These are phyloP conservation scores for Bacterosira constricta DNA, from an alignment of 108 stramenopile genomes.

Conservation along the genomic window DNA sequence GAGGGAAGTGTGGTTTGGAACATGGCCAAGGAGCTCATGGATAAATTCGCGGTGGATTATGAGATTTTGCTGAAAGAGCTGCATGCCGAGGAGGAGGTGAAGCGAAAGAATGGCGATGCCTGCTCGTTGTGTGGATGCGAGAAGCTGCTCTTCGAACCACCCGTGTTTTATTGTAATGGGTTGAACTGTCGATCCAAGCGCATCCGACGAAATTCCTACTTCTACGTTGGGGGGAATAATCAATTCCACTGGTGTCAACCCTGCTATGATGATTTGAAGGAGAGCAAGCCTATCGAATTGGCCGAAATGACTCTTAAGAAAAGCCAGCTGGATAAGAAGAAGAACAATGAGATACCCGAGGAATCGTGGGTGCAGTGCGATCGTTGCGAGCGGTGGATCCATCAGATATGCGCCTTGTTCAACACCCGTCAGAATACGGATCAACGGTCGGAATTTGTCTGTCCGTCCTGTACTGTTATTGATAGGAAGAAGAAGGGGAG, in stretches of 20 bases:
- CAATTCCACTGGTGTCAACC: slow-evolving; percentile 96
- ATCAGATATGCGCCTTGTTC: slow-evolving; percentile 99
- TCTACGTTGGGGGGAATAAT: slow-evolving; percentile 93
- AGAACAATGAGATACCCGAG: slow-evolving; percentile 93
- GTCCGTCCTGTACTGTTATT: slow-evolving; percentile 85
- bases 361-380: slow-evolving; percentile 98
- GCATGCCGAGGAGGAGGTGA: slow-evolving; percentile 85
- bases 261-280: slow-evolving; percentile 93
- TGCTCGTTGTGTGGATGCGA: slow-evolving; percentile 94
- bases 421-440: slow-evolving; percentile 96
- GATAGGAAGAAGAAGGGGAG: slow-evolving; percentile 78
- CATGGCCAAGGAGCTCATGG: slow-evolving; percentile 89
- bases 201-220: slow-evolving; percentile 94
- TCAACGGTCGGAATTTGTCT: slow-evolving; percentile 86
- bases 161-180: slow-evolving; percentile 98
- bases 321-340: slow-evolving; percentile 92
- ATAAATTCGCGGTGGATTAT: slow-evolving; percentile 77
- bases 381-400: slow-evolving; percentile 95
- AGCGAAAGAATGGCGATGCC: slow-evolving; percentile 93
- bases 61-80: slow-evolving; percentile 71
- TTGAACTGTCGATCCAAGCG: slow-evolving; percentile 90
- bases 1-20: slow-evolving; percentile 80
- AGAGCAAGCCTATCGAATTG: slow-evolving; percentile 82
- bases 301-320: slow-evolving; percentile 89
- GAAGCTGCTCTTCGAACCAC: slow-evolving; percentile 95